phyloP scores from a whole-genome alignment of 306 rosid species.

The Gynostemma pentaphyllum region DNA sequence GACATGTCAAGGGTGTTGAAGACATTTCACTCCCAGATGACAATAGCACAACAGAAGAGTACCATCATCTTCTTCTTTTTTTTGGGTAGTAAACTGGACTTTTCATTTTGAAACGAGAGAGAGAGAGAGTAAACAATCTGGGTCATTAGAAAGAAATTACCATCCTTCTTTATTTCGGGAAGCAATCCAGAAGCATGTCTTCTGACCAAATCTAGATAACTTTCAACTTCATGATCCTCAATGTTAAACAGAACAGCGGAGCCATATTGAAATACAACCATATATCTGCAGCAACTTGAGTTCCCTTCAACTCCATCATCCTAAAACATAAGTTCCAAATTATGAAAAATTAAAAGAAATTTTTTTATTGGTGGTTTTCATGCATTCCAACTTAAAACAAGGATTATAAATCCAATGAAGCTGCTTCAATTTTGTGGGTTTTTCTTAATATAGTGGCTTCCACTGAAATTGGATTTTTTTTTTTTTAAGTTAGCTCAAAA shows the following conservation, averaged over 20 bases:
- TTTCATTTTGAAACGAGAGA: background rate
- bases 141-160: constrained; percentile 27
- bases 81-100: too few species aligned
- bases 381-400: too few species aligned
- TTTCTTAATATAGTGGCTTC: too few species aligned
- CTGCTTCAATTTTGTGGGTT: too few species aligned
- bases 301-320: constrained; percentile 30
- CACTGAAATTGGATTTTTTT: too few species aligned
- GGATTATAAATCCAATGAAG: too few species aligned
- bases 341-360: constrained; percentile 1
- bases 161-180: constrained; percentile 81
- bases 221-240: constrained; percentile 77
- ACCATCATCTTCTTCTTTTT: too few species aligned
- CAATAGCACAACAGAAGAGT: too few species aligned
- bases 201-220: constrained; percentile 50
- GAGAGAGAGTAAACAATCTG: background rate
- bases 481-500: too few species aligned
- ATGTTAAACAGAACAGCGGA: constrained; percentile 86
- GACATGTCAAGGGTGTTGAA: too few species aligned
- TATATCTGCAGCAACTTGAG: constrained; percentile 36
- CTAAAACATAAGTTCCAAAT: constrained; percentile 25
- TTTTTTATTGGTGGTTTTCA: too few species aligned
- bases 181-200: constrained; percentile 88
- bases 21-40: too few species aligned
- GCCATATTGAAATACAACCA: constrained; percentile 90